phyloP scores from a whole-genome alignment of 164 flowering plant species.

The Vitis riparia region DNA sequence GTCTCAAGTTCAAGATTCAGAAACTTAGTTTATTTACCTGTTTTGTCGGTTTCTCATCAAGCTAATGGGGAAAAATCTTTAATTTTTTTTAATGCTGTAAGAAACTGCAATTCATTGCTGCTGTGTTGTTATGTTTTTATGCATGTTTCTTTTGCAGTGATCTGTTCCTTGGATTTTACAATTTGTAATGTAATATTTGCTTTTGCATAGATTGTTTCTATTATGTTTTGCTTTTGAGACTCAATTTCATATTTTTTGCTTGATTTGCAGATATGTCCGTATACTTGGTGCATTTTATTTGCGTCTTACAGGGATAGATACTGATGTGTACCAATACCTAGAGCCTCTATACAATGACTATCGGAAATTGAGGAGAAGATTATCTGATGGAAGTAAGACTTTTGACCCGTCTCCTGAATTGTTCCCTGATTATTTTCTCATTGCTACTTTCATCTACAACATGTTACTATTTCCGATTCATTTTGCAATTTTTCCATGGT shows the following conservation, averaged over 20 bases:
- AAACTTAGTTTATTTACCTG: too few species aligned
- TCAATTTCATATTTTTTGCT: not conserved
- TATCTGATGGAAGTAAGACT: slow-evolving; percentile 75
- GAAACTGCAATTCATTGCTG: too few species aligned
- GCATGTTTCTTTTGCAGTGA: too few species aligned
- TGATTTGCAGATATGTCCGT: slow-evolving; percentile 73
- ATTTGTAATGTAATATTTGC: too few species aligned
- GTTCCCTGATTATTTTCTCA: not conserved
- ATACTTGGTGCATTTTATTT: slow-evolving; percentile 91
- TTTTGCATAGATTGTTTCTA: not conserved
- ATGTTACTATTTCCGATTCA: not conserved
- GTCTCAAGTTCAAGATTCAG: too few species aligned
- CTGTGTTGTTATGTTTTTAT: too few species aligned
- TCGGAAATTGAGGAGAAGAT: slow-evolving; percentile 71
- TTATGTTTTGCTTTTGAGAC: not conserved
- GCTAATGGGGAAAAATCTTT: too few species aligned
- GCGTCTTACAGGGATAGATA: slow-evolving; percentile 84
- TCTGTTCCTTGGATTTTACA: too few species aligned
- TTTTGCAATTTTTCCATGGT: not conserved
- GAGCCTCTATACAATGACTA: slow-evolving; percentile 98
- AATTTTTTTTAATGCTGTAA: too few species aligned
- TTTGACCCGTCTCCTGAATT: not conserved
- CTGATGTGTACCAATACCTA: slow-evolving; percentile 84
- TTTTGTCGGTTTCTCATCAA: too few species aligned
- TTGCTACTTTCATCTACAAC: not conserved